phyloP scores from a whole-genome alignment of 116 monocot species.

The Dioscorea cayenensis region DNA sequence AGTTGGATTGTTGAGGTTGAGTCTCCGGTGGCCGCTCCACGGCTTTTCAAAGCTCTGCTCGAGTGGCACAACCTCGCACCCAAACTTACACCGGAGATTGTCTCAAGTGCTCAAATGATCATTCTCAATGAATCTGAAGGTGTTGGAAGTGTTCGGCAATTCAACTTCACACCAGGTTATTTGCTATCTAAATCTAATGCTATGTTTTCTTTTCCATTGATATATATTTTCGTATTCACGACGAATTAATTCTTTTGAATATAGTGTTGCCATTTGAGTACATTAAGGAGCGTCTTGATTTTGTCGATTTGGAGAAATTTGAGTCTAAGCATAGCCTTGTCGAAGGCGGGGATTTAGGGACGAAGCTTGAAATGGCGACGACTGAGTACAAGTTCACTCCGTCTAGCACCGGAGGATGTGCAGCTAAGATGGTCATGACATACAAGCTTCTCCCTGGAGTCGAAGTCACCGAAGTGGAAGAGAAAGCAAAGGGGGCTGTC shows the following conservation, averaged over 20 bases:
- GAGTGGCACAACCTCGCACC: neutral
- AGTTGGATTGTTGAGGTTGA: neutral
- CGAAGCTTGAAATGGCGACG: neutral
- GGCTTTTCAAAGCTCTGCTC: neutral
- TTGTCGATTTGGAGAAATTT: constrained; percentile 1
- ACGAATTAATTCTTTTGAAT: neutral
- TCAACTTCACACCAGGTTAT: constrained; percentile 7
- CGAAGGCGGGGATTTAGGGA: constrained; percentile 3
- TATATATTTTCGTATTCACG: neutral
- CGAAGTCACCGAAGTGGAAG: neutral
- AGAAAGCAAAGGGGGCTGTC: constrained; percentile 3
- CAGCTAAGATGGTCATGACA: neutral
- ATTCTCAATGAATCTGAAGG: neutral
- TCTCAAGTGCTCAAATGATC: neutral
- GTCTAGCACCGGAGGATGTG: neutral
- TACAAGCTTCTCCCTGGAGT: constrained; percentile 5
- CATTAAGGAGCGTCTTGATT: constrained; percentile 8
- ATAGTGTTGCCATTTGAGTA: constrained; percentile 2
- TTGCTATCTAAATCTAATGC: neutral
- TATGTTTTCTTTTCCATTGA: too few species aligned
- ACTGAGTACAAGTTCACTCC: constrained; percentile 3
- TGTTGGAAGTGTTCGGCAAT: constrained; percentile 2
- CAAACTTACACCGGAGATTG: neutral
- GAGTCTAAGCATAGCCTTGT: constrained; percentile 5
- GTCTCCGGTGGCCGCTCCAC: neutral